Evolutionary conservation across 345 rosid genomes (phyloP), one percentile per base, ranked within the genome.

Genomic region (Gossypioides kirkii): DNA sequence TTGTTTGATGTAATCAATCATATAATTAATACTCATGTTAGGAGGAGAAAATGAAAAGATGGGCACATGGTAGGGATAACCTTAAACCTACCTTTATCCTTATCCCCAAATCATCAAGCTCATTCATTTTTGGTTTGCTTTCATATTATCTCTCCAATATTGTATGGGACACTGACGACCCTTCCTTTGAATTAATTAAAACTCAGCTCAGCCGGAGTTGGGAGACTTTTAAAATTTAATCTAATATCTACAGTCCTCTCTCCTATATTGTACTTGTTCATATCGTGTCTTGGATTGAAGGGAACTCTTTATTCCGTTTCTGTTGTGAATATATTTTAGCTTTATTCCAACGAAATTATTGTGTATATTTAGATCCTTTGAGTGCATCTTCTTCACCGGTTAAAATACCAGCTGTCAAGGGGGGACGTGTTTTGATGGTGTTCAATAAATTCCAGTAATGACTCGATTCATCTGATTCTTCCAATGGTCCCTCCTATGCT

Each of bases 61-160:
- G 2, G 2, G 76, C 82, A 77, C 82, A 72, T 74, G 84, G 81
- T 82, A 80, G 86, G 38, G 54, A 49, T 43, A 71, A 74, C 83
- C 82, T 77, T 69, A 72, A 49, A 70, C 20, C 53, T 28, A 38
- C 28, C 28, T 66, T 55, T 69, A 59, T 71, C 59, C 7, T 52
- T 65, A 71, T 61, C 69, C 55, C 41, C 77, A 32, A 17, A 75
- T 9, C 1, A 23, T 20, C 25, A 23, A 42, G 52, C 66, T 47
- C 64, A 12, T 61, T 74, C 47, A 67, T 10, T 8, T 43, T 69
- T 59, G 17, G 45, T 45, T 61, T 70, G 0, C 45, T 67, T 14
- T 17, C 61, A 10, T 49, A 10, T 2, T 25, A 43, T 69, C 76
- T 32, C 67, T 47, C 68, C 66, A 69, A 50, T 32, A 13, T 8